Evolutionary conservation across 139 green algal genomes (phyloP).

Genomic region (Bryopsis sp.): DNA sequence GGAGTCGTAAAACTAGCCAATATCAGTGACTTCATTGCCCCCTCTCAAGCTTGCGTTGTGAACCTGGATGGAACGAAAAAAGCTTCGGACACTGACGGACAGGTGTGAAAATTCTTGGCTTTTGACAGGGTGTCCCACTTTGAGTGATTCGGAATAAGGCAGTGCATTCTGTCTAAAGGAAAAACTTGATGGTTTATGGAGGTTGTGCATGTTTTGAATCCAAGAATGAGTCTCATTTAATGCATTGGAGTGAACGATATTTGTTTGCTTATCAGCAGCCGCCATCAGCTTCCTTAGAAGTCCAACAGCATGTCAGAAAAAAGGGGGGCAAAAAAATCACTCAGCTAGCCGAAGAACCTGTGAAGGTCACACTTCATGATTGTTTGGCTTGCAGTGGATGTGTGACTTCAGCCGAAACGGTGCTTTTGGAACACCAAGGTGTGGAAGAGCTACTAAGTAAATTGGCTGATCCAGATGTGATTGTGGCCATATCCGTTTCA

Average conservation of each 20-base stretch:
- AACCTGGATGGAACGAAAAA: slow-evolving; percentile 36
- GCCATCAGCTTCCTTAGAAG: no score
- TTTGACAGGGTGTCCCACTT: no score
- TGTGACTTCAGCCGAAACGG: slow-evolving; percentile 61
- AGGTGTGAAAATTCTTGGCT: no score
- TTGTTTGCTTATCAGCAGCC: no score
- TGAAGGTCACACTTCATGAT: slow-evolving; percentile 91
- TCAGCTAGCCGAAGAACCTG: slow-evolving; percentile 24
- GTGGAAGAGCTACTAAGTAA: slow-evolving; percentile 56
- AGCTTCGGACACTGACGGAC: no score
- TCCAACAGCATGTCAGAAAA: neutral
- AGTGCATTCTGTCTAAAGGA: no score
- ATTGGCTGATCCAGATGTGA: slow-evolving; percentile 24
- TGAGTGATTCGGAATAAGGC: no score
- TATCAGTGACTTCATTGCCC: slow-evolving; percentile 77
- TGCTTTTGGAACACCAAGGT: slow-evolving; percentile 84
- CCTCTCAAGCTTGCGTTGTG: slow-evolving; percentile 75
- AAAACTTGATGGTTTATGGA: no score
- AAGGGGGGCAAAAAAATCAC: no score
- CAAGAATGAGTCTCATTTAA: slow-evolving; percentile 2
- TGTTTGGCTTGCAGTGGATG: slow-evolving; percentile 96
- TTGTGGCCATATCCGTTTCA: slow-evolving; percentile 80
- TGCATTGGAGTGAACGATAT: no score
- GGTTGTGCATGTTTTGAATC: no score
- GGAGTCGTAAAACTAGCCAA: slow-evolving; percentile 61